Conservation (phyloP, 257 asterid species). For the Euphrasia confusa region DNA sequence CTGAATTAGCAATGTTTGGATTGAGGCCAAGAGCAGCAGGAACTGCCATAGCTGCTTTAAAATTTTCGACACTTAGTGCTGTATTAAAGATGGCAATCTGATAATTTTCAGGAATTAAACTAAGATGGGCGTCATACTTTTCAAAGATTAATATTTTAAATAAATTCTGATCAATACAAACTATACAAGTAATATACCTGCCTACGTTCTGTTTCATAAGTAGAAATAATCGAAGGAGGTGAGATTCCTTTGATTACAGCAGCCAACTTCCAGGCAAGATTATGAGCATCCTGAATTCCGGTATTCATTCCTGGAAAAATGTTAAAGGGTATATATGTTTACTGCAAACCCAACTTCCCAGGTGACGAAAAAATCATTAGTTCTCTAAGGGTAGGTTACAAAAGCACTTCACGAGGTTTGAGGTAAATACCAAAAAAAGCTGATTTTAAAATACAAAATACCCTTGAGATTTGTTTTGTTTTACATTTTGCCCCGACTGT, state of each 20-base stretch:
- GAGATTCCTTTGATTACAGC: slow-evolving; percentile 60
- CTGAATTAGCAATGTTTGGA: slow-evolving; percentile 79
- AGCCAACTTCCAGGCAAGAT: slow-evolving; percentile 97
- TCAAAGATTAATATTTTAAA: slow-evolving; percentile 5
- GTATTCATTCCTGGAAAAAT: slow-evolving; percentile 81
- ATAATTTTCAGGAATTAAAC: slow-evolving; percentile 24
- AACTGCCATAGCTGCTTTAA: slow-evolving; percentile 83
- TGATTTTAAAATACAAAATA: background rate
- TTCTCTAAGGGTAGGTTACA: background rate
- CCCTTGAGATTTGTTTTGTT: background rate
- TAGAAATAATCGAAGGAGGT: slow-evolving; percentile 56
- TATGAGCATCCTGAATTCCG: slow-evolving; percentile 96
- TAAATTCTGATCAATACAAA: slow-evolving; percentile 12
- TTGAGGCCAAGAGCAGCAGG: slow-evolving; percentile 98
- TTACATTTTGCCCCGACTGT: too few species aligned
- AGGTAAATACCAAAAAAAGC: background rate
- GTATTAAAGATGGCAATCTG: slow-evolving; percentile 85
- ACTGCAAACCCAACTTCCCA: slow-evolving; percentile 11
- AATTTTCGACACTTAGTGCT: slow-evolving; percentile 77
- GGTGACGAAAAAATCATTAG: background rate
- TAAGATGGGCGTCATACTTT: slow-evolving; percentile 19
- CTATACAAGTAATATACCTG: slow-evolving; percentile 44
- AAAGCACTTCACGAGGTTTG: background rate
- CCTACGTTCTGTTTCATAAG: slow-evolving; percentile 84
- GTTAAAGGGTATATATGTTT: slow-evolving; percentile 12